Evolutionary conservation across 495 filamentous ascomycete species (phyloP).

Genomic region (Talaromyces wortmannii): DNA sequence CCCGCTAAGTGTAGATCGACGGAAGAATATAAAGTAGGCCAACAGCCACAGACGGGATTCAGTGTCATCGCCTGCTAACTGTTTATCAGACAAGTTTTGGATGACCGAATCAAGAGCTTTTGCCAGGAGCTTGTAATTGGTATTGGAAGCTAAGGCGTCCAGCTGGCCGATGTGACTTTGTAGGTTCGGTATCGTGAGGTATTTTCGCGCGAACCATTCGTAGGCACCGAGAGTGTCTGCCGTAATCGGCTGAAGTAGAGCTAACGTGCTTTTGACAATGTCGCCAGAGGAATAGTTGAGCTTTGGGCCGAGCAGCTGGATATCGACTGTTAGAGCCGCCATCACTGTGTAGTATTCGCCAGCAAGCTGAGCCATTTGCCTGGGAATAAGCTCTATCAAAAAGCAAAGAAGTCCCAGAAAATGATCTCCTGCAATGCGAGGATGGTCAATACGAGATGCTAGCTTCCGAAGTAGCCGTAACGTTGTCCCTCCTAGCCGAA

Average conservation of each 20-base stretch:
- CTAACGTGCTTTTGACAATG: constrained; percentile 31
- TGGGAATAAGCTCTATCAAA: constrained; percentile 37
- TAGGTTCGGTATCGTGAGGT: constrained; percentile 45
- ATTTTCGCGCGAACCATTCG: constrained; percentile 48
- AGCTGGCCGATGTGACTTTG: constrained; percentile 31
- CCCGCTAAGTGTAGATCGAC: constrained; percentile 43
- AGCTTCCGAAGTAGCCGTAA: constrained; percentile 29
- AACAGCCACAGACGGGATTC: constrained; percentile 64
- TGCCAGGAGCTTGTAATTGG: constrained; percentile 49
- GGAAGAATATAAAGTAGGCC: constrained; percentile 72
- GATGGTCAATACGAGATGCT: constrained; percentile 15
- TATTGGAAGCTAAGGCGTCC: constrained; percentile 35
- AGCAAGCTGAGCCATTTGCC: constrained; percentile 38
- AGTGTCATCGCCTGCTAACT: constrained; percentile 13
- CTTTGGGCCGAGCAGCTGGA: constrained; percentile 11
- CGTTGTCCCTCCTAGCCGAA: constrained; percentile 37
- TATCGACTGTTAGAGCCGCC: constrained; percentile 28
- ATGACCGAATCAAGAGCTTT: constrained; percentile 28
- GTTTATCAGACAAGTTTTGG: constrained; percentile 6
- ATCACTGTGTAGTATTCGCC: constrained; percentile 36
- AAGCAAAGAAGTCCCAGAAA: constrained; percentile 31
- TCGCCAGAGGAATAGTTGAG: constrained; percentile 14
- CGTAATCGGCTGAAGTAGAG: constrained; percentile 41
- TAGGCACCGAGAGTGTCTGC: constrained; percentile 45
- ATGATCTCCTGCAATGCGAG: constrained; percentile 16